Percentiles rank a stretch among this genome's conserved stretches.
Conservation (phyloP, 768 basidiomycete genomes). For the Suillus clintonianus region DNA sequence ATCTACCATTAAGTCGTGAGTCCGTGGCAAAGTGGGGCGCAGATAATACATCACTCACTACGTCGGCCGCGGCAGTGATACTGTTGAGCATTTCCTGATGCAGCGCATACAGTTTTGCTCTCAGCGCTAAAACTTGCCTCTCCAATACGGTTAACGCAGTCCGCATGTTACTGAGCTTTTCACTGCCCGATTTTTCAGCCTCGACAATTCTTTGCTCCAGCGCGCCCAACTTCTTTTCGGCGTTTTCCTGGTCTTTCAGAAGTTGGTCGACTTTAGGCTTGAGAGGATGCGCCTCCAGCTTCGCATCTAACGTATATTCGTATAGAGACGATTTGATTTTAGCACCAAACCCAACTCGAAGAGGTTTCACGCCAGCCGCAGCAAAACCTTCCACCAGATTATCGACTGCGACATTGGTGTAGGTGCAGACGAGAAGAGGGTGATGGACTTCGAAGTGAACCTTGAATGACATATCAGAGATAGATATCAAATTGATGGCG, state of each 20-base stretch:
- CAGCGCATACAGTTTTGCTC: slow-evolving; percentile 51
- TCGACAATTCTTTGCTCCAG: slow-evolving; percentile 28
- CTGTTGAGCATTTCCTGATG: slow-evolving; percentile 67
- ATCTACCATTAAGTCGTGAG: slow-evolving; percentile 46
- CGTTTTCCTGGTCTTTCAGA: slow-evolving; percentile 38
- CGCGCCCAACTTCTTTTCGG: slow-evolving; percentile 24
- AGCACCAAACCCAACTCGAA: slow-evolving; percentile 72
- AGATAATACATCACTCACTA: slow-evolving; percentile 50
- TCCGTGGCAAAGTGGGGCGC: slow-evolving; percentile 6
- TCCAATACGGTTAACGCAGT: slow-evolving; percentile 25
- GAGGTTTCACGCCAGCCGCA: slow-evolving; percentile 60
- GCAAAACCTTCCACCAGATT: slow-evolving; percentile 81
- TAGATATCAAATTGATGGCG: not conserved
- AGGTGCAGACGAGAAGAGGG: slow-evolving; percentile 89
- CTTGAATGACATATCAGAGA: slow-evolving; percentile 36
- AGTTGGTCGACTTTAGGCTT: slow-evolving; percentile 45
- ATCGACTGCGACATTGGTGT: slow-evolving; percentile 92
- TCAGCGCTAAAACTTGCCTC: slow-evolving; percentile 33
- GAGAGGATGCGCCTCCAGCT: slow-evolving; percentile 62
- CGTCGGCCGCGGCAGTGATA: slow-evolving; percentile 66
- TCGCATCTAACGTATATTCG: slow-evolving; percentile 62
- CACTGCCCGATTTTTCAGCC: slow-evolving; percentile 18
- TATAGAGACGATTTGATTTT: slow-evolving; percentile 58
- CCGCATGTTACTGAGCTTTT: slow-evolving; percentile 32
- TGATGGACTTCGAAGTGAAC: slow-evolving; percentile 78